These are phyloP conservation scores for Leccinum obscurum DNA, from an alignment of 768 basidiomycete species.

Conservation along the genomic window DNA sequence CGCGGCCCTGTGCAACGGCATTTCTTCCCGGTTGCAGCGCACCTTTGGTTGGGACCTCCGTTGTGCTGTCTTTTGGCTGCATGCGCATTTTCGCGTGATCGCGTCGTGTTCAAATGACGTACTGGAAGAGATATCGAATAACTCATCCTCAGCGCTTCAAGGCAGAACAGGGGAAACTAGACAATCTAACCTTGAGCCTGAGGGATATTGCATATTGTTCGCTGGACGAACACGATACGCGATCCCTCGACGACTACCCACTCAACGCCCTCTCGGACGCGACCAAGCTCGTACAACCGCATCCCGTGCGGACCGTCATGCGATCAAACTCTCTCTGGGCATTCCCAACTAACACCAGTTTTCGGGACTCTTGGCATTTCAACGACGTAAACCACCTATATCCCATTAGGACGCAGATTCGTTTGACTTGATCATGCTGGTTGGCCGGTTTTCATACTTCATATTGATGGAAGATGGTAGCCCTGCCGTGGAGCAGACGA, in stretches of 20 bases:
- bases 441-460: background rate
- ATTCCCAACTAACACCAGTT: no score
- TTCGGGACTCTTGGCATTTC: background rate
- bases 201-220: background rate
- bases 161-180: background rate
- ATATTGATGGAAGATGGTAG: background rate
- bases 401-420: background rate
- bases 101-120: no score
- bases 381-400: conserved; percentile 5
- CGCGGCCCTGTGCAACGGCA: no score
- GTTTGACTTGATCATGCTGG: conserved; percentile 10
- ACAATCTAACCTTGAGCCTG: conserved; percentile 3
- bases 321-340: no score
- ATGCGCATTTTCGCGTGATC: no score
- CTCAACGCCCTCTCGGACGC: conserved; percentile 7
- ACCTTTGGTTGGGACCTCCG: no score
- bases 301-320: background rate
- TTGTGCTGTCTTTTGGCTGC: no score
- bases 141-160: no score
- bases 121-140: no score
- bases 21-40: no score
- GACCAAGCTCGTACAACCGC: conserved; percentile 6
- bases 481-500: background rate
- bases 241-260: background rate
- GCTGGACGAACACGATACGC: background rate